Percentiles rank a stretch among this genome's conserved stretches.
Evolutionary conservation across 2,329 filamentous ascomycete species (phyloP).

Genomic region (Aspergillus sp.): DNA sequence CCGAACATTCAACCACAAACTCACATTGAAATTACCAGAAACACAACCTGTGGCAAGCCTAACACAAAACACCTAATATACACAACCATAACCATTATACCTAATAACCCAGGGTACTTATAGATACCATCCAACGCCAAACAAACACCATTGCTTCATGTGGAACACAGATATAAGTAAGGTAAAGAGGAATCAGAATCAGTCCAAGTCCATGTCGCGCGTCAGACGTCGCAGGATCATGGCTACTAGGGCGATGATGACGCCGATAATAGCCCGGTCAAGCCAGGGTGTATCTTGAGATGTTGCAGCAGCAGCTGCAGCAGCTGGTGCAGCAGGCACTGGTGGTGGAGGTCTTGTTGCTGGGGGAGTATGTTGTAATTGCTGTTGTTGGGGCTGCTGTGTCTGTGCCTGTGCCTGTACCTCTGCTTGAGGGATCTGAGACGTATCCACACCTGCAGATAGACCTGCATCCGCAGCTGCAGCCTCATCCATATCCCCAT

Average conservation of each 20-base stretch:
- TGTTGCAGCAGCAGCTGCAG: neutral
- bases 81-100: too few species aligned
- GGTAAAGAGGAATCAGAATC: neutral
- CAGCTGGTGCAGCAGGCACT: slow-evolving; percentile 45
- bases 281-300: slow-evolving; percentile 68
- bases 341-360: neutral
- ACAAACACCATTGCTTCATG: too few species aligned
- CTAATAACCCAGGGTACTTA: too few species aligned
- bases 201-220: neutral
- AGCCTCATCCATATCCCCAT: neutral
- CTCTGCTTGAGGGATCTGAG: neutral
- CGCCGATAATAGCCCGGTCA: slow-evolving; percentile 74
- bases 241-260: slow-evolving; percentile 69
- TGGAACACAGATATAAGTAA: too few species aligned
- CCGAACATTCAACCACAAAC: too few species aligned
- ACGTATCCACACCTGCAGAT: neutral
- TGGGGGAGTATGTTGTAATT: slow-evolving; percentile 4
- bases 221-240: slow-evolving; percentile 61
- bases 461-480: neutral
- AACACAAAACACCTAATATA: too few species aligned
- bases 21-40: too few species aligned
- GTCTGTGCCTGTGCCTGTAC: neutral
- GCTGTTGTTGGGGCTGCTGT: slow-evolving; percentile 2
- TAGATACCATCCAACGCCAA: too few species aligned
- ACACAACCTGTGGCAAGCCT: too few species aligned